phyloP scores from a whole-genome alignment of 352 stramenopile species.

The Phytophthora multivora region DNA sequence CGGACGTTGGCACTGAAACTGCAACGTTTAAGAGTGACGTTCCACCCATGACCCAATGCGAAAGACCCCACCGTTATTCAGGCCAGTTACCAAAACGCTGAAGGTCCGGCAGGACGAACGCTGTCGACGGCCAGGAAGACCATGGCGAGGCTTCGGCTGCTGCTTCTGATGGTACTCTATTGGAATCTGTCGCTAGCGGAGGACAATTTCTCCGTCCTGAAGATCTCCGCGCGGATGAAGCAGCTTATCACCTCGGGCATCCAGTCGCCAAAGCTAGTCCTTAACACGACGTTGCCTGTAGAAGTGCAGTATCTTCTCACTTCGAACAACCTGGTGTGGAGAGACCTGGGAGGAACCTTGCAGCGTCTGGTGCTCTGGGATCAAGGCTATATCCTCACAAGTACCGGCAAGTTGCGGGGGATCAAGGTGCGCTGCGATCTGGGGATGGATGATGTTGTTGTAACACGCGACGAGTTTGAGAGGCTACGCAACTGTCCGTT shows the following conservation, averaged over 20 bases:
- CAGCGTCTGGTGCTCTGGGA: slow-evolving; percentile 70
- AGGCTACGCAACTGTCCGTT: slow-evolving; percentile 35
- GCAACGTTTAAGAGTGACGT: slow-evolving; percentile 20
- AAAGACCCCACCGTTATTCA: slow-evolving; percentile 10
- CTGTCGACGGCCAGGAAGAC: slow-evolving; percentile 2
- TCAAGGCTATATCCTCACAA: slow-evolving; percentile 43
- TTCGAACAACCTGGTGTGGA: slow-evolving; percentile 33
- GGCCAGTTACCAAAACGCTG: slow-evolving; percentile 30
- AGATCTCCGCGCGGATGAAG: slow-evolving; percentile 36
- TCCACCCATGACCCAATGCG: slow-evolving; percentile 11
- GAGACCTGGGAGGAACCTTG: slow-evolving; percentile 44
- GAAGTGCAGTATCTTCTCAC: slow-evolving; percentile 37
- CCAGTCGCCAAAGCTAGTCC: slow-evolving; percentile 31
- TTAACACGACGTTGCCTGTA: slow-evolving; percentile 31
- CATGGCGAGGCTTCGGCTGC: slow-evolving; percentile 8
- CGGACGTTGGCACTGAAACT: slow-evolving; percentile 28
- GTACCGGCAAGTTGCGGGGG: slow-evolving; percentile 29
- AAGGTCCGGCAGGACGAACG: neutral
- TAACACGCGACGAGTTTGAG: slow-evolving; percentile 33
- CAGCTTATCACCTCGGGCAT: slow-evolving; percentile 34
- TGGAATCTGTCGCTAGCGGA: slow-evolving; percentile 7
- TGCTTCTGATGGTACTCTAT: slow-evolving; percentile 8
- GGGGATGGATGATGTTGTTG: slow-evolving; percentile 49
- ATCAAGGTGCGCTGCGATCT: slow-evolving; percentile 39
- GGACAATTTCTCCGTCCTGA: slow-evolving; percentile 20